These are phyloP conservation scores for Nannochloropsis granulata DNA, from an alignment of 108 stramenopile species.

Conservation along the genomic window DNA sequence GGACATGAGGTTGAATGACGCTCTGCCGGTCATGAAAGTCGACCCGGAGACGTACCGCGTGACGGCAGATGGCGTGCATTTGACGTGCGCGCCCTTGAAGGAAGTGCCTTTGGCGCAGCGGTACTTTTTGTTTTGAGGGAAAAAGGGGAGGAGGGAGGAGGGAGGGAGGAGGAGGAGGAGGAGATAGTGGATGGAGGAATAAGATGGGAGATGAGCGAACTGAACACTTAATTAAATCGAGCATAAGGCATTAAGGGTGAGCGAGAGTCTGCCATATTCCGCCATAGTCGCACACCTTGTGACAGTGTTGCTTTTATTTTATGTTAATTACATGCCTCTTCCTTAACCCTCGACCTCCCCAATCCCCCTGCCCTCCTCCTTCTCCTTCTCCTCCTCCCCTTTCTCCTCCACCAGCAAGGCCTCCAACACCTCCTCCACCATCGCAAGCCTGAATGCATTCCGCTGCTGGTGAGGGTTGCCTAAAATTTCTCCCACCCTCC, in stretches of 20 bases:
- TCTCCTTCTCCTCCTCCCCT: not conserved
- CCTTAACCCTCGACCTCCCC: too few relatives aligned
- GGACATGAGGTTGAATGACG: slow-evolving; percentile 83
- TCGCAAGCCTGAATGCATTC: not conserved
- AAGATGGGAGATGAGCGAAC: too few relatives aligned
- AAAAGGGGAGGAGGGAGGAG: not conserved
- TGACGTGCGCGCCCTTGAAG: slow-evolving; percentile 70
- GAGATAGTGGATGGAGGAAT: not conserved
- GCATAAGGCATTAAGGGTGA: too few relatives aligned
- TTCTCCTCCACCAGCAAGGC: not conserved
- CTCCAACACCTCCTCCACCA: not conserved
- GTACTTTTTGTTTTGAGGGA: slow-evolving; percentile 69
- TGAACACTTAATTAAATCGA: too few relatives aligned
- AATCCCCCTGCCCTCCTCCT: not conserved
- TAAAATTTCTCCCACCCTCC: not conserved
- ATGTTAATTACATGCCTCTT: too few relatives aligned
- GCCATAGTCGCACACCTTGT: too few relatives aligned
- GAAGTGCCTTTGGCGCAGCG: slow-evolving; percentile 72
- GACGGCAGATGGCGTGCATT: slow-evolving; percentile 63
- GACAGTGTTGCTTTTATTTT: too few relatives aligned
- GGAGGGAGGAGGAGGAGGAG: not conserved
- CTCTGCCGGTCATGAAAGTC: slow-evolving; percentile 56
- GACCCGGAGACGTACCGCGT: slow-evolving; percentile 81
- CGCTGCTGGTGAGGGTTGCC: not conserved
- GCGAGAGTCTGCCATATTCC: too few relatives aligned